Conservation (phyloP, 1,284 basidiomycete genomes). For the Puccinia polysora region DNA sequence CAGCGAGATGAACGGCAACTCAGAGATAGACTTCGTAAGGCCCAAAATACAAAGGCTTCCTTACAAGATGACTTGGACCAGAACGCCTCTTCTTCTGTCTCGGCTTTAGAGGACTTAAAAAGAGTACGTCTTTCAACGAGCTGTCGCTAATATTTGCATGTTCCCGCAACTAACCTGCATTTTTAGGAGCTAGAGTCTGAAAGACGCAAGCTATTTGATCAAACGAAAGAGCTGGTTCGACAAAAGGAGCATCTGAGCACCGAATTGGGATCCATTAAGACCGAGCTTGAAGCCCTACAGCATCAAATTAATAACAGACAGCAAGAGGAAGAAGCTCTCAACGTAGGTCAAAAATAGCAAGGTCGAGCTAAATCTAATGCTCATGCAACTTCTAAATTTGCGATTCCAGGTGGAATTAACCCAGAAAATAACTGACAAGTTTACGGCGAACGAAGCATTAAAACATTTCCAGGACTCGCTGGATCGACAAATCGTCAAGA, state of each 20-base stretch:
- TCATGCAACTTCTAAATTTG: background rate
- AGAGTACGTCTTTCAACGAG: background rate
- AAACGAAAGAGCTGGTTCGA: background rate
- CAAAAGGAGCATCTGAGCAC: background rate
- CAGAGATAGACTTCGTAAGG: constrained; percentile 33
- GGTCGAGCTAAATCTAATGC: background rate
- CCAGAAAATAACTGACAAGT: background rate
- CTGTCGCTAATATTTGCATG: background rate
- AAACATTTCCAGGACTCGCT: constrained; percentile 13
- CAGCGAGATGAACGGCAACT: constrained; percentile 7
- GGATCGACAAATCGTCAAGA: background rate
- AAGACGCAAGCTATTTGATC: constrained; percentile 5
- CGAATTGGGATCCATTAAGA: constrained; percentile 6
- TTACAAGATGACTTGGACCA: constrained; percentile 65
- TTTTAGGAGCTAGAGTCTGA: constrained; percentile 29
- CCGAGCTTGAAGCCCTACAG: constrained; percentile 11
- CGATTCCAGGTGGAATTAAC: constrained; percentile 2
- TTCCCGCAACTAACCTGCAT: background rate
- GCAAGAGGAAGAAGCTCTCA: constrained; percentile 8
- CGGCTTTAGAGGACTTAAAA: constrained; percentile 61
- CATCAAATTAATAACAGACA: constrained; percentile 5
- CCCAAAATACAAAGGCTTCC: constrained; percentile 53
- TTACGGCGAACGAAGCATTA: background rate
- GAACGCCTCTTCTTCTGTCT: constrained; percentile 67
- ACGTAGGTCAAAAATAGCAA: background rate